Percentiles rank a stretch among this genome's conserved stretches.
These are phyloP conservation scores for Neurospora sp. DNA, from an alignment of 495 filamentous ascomycete species.

Conservation along the genomic window DNA sequence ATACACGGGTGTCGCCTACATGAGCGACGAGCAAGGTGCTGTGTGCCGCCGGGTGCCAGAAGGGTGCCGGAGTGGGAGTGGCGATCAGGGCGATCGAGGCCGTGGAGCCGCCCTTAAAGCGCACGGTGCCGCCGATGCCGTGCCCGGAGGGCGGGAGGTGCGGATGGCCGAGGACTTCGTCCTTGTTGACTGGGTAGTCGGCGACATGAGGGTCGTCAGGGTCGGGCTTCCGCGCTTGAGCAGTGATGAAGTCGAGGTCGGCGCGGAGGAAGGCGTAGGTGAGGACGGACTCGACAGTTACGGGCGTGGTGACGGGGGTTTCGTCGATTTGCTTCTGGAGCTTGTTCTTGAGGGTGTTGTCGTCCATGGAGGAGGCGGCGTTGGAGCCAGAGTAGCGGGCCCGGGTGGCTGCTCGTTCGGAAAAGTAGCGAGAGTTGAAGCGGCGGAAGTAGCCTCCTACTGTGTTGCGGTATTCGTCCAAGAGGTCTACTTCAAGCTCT, in stretches of 20 bases:
- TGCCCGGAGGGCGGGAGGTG: slow-evolving; percentile 42
- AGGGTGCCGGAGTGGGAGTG: slow-evolving; percentile 80
- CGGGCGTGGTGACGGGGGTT: slow-evolving; percentile 2
- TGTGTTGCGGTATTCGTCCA: slow-evolving; percentile 68
- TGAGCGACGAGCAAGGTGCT: slow-evolving; percentile 81
- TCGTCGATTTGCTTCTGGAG: neutral
- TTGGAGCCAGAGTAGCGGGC: neutral
- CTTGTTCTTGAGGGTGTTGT: slow-evolving; percentile 3
- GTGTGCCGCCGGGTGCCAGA: slow-evolving; percentile 83
- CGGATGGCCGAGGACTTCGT: slow-evolving; percentile 65
- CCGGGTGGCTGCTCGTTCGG: slow-evolving; percentile 16
- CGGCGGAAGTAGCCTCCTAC: slow-evolving; percentile 91
- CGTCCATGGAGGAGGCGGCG: slow-evolving; percentile 3
- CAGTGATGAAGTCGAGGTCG: slow-evolving; percentile 85
- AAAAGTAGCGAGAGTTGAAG: slow-evolving; percentile 64
- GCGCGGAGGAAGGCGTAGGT: slow-evolving; percentile 86
- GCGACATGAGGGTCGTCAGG: slow-evolving; percentile 52
- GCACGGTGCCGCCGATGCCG: slow-evolving; percentile 55
- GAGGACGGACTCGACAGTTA: slow-evolving; percentile 54
- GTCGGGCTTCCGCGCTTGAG: slow-evolving; percentile 66
- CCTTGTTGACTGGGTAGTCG: slow-evolving; percentile 68
- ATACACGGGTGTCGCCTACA: slow-evolving; percentile 83
- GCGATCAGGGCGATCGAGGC: slow-evolving; percentile 82
- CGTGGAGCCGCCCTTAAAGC: slow-evolving; percentile 87
- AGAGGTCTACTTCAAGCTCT: slow-evolving; percentile 54